phyloP scores from a whole-genome alignment of 495 filamentous ascomycete genomes.

The Aspergillus nanangensis region DNA sequence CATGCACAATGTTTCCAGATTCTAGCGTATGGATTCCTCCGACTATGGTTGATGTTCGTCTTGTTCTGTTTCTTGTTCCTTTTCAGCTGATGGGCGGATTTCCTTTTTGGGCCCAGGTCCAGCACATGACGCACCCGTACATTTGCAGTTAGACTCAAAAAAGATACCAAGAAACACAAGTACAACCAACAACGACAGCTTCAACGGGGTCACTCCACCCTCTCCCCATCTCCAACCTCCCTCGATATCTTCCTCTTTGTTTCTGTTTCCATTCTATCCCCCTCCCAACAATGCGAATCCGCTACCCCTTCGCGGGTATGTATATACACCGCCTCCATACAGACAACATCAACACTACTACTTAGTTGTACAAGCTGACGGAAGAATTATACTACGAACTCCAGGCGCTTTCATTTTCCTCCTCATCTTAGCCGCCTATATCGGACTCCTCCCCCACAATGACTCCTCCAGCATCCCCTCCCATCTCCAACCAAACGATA shows the following conservation, averaged over 20 bases:
- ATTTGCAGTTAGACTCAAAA: too few relatives aligned
- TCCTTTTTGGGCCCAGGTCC: too few relatives aligned
- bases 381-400: too few relatives aligned
- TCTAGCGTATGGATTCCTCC: too few relatives aligned
- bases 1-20: too few relatives aligned
- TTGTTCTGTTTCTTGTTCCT: background rate
- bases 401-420: slow-evolving; percentile 75
- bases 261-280: slow-evolving; percentile 9
- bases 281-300: slow-evolving; percentile 57
- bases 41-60: background rate
- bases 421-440: slow-evolving; percentile 69
- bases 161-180: too few relatives aligned
- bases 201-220: too few relatives aligned
- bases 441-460: slow-evolving; percentile 61
- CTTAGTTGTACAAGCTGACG: too few relatives aligned
- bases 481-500: slow-evolving; percentile 74
- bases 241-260: slow-evolving; percentile 1
- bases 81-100: background rate
- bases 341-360: too few relatives aligned
- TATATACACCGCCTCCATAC: slow-evolving; percentile 7
- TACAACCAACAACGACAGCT: too few relatives aligned
- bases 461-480: slow-evolving; percentile 60
- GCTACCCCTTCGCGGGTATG: slow-evolving; percentile 69
- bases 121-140: slow-evolving; percentile 30
- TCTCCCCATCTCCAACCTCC: slow-evolving; percentile 7